phyloP scores from a whole-genome alignment of 148 eudicot species.

The Vaccinium macrocarpon region DNA sequence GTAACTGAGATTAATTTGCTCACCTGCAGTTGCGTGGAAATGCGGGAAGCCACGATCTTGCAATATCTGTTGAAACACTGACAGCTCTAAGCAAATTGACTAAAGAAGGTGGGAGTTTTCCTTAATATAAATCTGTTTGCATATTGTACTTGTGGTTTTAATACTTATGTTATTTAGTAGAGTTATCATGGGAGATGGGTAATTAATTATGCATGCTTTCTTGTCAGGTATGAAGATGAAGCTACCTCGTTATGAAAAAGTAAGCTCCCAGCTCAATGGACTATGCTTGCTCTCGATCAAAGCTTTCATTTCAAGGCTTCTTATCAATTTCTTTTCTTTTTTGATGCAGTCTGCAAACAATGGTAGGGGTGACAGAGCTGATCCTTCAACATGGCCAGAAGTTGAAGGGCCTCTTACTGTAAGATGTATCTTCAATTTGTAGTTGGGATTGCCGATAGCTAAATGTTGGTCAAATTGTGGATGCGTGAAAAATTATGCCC shows the following conservation, averaged over 20 bases:
- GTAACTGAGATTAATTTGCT: constrained; percentile 16
- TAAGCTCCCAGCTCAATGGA: constrained; percentile 32
- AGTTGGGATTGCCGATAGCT: not conserved
- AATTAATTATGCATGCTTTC: not conserved
- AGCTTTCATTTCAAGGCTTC: constrained; percentile 8
- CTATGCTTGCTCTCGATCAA: constrained; percentile 14
- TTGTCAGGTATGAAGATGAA: constrained; percentile 83
- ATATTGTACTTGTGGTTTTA: not conserved
- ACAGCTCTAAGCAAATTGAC: constrained; percentile 70
- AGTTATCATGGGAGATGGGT: constrained; percentile 6
- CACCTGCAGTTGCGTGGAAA: constrained; percentile 80
- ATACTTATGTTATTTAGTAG: not conserved
- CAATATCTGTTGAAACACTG: constrained; percentile 76
- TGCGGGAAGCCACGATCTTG: constrained; percentile 98
- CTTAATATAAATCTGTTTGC: constrained; percentile 13
- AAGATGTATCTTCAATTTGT: constrained; percentile 21
- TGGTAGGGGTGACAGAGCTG: constrained; percentile 90
- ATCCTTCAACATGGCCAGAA: constrained; percentile 93
- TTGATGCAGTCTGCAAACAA: constrained; percentile 79
- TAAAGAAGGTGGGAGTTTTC: constrained; percentile 61
- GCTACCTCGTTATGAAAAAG: constrained; percentile 92
- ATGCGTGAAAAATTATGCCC: not conserved
- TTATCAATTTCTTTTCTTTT: not conserved
- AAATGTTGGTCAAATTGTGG: not conserved
- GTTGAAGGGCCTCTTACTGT: constrained; percentile 94